Base-by-base conservation (phyloP, 2,329 filamentous ascomycete species). In the Pseudocercospora crystallina region DNA sequence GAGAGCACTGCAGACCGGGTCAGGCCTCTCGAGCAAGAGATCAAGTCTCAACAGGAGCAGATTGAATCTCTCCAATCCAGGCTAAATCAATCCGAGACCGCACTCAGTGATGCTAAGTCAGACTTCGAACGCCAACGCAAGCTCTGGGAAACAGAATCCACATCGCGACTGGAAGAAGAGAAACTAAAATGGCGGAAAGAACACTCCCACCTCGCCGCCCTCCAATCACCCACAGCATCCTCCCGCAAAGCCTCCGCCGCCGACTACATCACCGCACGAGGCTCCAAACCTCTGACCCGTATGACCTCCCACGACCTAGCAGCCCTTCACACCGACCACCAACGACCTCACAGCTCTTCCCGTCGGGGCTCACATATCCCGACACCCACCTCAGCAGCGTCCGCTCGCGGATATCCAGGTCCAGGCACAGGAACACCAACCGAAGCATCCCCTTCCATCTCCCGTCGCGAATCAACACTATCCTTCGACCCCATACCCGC, bases 1-100 rank as follows among this genome's bases (percentile, higher is more conserved):
- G 90, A 96, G 63, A 80, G 81, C 44, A 75, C 82, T 56, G 81
- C 77, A 61, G 84, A 78, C 33, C 81, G 82, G 47, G 76, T 86
- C n/a, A 78, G 81, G n/a, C 77, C 73, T 12, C 76, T 85, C 7
- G 81, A 86, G 51, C 77, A 82, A 54, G 85, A 90, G 51, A 72
- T 88, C 2, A 74, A 79, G 11, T 74, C 79, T 15, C 80, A 83
- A 47, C 81, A 80, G 47, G 73, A 77, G 3, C 78, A 84, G 55
- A 69, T 87, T 20, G 80, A 84, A 39, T 73, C 78, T 12, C 72
- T 95, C 2, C 82, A 84, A 56, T 79, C 80, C 51, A 80, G 81
- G n/a, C 78, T 84, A 15, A 80, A 86, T 58, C 79, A 86, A 54
- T 77, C 77, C 12, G 75, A 94, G 62, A 74, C 80, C 8, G 81